phyloP scores from a whole-genome alignment of 2,329 filamentous ascomycete species.

The Neofusicoccum umdonicola region DNA sequence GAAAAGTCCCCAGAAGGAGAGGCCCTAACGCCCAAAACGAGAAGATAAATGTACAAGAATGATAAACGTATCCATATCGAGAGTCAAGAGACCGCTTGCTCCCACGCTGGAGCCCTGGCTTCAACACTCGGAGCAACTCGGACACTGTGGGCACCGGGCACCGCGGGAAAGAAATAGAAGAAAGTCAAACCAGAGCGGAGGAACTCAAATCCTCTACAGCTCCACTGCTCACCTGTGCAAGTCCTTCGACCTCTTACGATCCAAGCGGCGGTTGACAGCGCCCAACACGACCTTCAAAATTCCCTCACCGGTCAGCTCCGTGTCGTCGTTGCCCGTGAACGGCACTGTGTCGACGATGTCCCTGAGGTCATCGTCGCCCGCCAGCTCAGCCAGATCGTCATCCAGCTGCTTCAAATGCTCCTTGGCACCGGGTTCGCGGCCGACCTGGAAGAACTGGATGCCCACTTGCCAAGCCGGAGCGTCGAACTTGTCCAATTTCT shows the following conservation, averaged over 20 bases:
- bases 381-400: conserved; percentile 61
- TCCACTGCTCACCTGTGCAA: conserved; percentile 23
- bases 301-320: conserved; percentile 61
- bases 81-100: too few species aligned
- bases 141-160: too few species aligned
- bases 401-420: conserved; percentile 70
- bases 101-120: too few species aligned
- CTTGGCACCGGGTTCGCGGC: conserved; percentile 65
- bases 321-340: conserved; percentile 56
- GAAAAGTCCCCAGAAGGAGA: too few species aligned
- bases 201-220: too few species aligned
- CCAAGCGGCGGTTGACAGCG: conserved; percentile 66
- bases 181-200: too few species aligned
- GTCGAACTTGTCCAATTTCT: conserved; percentile 65
- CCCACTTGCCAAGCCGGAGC: conserved; percentile 81
- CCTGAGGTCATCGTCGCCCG: conserved; percentile 57
- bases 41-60: too few species aligned
- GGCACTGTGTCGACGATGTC: conserved; percentile 93
- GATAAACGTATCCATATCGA: too few species aligned
- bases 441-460: conserved; percentile 95
- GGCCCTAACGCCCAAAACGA: too few species aligned
- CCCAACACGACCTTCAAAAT: conserved; percentile 83
- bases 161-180: too few species aligned
- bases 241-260: conserved; percentile 48
- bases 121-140: too few species aligned